Base-by-base conservation (phyloP, 495 filamentous ascomycete genomes). In the Lophiotrema nucula region DNA sequence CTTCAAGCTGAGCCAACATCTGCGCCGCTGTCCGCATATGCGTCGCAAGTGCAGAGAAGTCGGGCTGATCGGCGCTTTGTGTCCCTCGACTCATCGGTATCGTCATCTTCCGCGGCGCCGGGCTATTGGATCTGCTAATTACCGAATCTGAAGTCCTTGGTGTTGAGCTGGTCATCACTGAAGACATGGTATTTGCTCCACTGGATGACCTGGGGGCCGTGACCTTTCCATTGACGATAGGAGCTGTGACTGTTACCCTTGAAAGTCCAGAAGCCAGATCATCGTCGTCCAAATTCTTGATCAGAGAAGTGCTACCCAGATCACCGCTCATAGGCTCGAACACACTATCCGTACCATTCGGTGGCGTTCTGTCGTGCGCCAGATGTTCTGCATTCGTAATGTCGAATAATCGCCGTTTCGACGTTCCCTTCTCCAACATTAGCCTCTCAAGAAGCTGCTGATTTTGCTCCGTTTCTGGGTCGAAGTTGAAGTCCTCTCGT, bases 21-120 rank as follows among this genome's bases (percentile, higher is more conserved):
- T 88, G 85, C 18, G 86, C 85, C 3, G 87, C 87, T 10, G 85
- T 88, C 24, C 87, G 79, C 86, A 90, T 90, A 70, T 90, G 87
- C 11, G 85, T 87, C 8, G 87, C 87, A 51, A 90, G 70, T 21
- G 87, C 87, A 1, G 86, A 88, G 51, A 89, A 80, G 61, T 90
- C 87, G 0, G 85, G 81, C 48, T 82, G 81, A 46, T 88, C 85
- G 39, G 62, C 53, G 31, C 43, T 57, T 35, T 65, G 57, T 8
- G 67, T 31, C 13, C 54, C 31, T 35, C 53, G 64, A 15, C 42
- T 47, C 19, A 62, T 73, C 6, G 72, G 70, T 3, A 83, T 56
- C 15, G 81, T 79, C 69, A 79, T 71, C 55, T 77, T 81, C 35
- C 79, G 74, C 10, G 77, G 74, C 12, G 72, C 78, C 15, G 85